A percentile compares a stretch with the other conserved stretches of the same genome.
phyloP scores from a whole-genome alignment of 148 eudicot genomes.

The Drosera capensis region DNA sequence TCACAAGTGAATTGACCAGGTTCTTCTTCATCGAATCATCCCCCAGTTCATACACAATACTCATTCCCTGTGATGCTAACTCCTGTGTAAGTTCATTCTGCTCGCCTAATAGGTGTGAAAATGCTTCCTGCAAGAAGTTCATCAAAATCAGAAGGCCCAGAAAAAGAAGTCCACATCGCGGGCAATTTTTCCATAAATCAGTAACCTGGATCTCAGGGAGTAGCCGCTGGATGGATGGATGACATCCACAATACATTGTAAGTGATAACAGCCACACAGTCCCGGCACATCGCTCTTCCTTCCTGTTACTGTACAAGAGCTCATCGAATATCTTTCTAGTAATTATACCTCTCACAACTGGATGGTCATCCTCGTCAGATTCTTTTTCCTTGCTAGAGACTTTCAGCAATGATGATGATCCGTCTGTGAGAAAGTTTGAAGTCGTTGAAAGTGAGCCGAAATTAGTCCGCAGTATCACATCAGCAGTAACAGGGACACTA shows the following conservation, averaged over 20 bases:
- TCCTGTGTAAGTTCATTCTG: constrained; percentile 93
- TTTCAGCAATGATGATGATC: constrained; percentile 37
- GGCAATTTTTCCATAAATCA: not conserved
- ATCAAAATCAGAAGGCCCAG: not conserved
- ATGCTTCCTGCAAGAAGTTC: constrained; percentile 56
- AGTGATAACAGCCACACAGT: constrained; percentile 88
- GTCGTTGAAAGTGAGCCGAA: constrained; percentile 79
- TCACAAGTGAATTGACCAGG: constrained; percentile 84
- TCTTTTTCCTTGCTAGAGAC: constrained; percentile 24
- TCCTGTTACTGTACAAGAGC: constrained; percentile 71
- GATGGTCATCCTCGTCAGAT: constrained; percentile 30
- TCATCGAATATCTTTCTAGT: constrained; percentile 77
- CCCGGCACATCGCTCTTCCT: constrained; percentile 96
- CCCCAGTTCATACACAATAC: constrained; percentile 93
- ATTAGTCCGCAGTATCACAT: constrained; percentile 68
- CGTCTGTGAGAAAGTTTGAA: constrained; percentile 66
- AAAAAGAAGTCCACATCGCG: not conserved
- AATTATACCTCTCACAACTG: constrained; percentile 45
- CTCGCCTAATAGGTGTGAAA: constrained; percentile 82
- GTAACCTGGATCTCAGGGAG: constrained; percentile 97
- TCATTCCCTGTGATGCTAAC: constrained; percentile 94
- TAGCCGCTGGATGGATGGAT: constrained; percentile 56
- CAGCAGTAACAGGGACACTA: constrained; percentile 83
- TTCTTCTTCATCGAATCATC: constrained; percentile 71
- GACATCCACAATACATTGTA: constrained; percentile 82